Percentiles rank a stretch among this genome's conserved stretches.
These are phyloP conservation scores for Fusarium clavum DNA, from an alignment of 2,329 filamentous ascomycete species.

Conservation along the genomic window DNA sequence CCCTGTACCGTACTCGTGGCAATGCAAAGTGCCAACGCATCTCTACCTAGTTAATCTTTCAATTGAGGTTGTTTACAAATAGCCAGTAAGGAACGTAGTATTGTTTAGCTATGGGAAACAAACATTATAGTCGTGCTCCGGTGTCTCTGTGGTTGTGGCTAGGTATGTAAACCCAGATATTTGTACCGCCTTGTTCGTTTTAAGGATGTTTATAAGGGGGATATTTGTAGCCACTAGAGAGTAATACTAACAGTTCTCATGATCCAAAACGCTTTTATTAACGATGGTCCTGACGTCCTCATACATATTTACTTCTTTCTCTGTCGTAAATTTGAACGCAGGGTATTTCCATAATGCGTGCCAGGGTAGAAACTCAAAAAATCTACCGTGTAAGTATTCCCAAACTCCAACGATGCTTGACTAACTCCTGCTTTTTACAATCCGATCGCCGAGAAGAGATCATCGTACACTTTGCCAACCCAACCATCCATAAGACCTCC, in stretches of 20 bases:
- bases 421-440: conserved; percentile 40
- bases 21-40: background rate
- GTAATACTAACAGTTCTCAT: background rate
- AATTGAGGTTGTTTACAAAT: background rate
- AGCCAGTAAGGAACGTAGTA: background rate
- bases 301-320: conserved; percentile 12
- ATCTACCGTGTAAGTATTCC: conserved; percentile 31
- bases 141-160: background rate
- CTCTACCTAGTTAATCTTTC: background rate
- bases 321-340: conserved; percentile 7
- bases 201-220: background rate
- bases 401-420: conserved; percentile 42
- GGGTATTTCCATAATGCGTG: conserved; percentile 44
- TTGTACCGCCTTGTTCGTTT: background rate
- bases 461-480: conserved; percentile 84
- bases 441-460: conserved; percentile 59
- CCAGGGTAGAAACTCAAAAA: conserved; percentile 32
- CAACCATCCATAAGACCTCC: conserved; percentile 79
- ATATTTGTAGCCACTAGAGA: background rate
- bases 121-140: background rate
- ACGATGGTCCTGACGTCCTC: background rate
- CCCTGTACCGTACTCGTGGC: conserved; percentile 30
- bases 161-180: background rate
- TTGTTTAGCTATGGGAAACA: background rate
- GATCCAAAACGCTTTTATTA: background rate